Percentiles rank a stretch among this genome's conserved stretches.
Conservation (phyloP, 75 land plant species). For the Cupressus sempervirens region DNA sequence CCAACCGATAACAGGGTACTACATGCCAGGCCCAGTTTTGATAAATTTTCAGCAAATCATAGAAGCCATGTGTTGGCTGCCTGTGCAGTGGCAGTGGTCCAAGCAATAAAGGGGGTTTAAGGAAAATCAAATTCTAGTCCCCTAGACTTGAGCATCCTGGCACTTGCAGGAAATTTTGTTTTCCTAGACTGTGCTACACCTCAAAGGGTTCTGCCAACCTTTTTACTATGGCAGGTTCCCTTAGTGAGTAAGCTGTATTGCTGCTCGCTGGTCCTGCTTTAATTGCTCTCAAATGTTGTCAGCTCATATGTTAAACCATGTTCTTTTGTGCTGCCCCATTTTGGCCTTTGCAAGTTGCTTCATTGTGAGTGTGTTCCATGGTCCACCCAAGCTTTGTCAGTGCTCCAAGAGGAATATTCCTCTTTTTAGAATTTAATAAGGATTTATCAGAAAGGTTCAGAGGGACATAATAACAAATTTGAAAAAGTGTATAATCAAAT, state of each 20-base stretch:
- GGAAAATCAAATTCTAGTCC: not conserved
- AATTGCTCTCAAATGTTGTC: too few relatives aligned
- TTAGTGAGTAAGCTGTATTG: not conserved
- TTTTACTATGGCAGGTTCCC: not conserved
- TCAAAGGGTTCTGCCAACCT: not conserved
- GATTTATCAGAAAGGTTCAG: too few relatives aligned
- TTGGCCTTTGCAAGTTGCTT: too few relatives aligned
- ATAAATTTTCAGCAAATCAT: not conserved
- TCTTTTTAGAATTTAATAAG: too few relatives aligned
- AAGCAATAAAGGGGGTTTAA: not conserved
- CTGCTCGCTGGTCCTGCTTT: not conserved
- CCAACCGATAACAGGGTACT: not conserved
- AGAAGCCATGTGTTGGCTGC: not conserved
- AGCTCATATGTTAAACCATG: too few relatives aligned
- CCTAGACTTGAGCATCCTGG: not conserved
- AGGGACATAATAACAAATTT: too few relatives aligned
- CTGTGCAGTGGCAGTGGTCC: not conserved
- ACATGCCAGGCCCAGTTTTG: not conserved
- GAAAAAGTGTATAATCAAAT: too few relatives aligned
- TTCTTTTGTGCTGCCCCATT: too few relatives aligned
- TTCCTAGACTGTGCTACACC: not conserved
- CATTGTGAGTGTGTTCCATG: too few relatives aligned
- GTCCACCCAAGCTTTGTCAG: too few relatives aligned
- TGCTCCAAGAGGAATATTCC: too few relatives aligned
- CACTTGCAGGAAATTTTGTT: not conserved